Base-by-base conservation (phyloP, 2,329 filamentous ascomycete genomes). In the Paracorniculantispora psalliotae region DNA sequence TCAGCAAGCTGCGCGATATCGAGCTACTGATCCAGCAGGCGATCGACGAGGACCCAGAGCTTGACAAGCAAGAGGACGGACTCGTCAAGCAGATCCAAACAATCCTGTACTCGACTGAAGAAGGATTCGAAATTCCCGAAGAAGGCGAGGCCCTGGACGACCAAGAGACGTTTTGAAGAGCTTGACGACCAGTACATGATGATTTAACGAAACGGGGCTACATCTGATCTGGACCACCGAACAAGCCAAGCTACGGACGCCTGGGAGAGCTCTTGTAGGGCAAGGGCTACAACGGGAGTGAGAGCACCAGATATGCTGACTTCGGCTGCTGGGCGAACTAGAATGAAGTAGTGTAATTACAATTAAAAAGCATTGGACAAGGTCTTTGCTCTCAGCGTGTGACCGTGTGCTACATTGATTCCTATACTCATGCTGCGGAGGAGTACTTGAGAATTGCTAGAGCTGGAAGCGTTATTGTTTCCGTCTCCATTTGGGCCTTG, bases 1-100 rank as follows among this genome's bases (percentile, higher is more conserved):
- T 99, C 77, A 96, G 91, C 82, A 99, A 99, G 81, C 82, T 99
- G 64, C 85, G 94, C 61, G 94, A 99, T 72, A 99, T 99, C 67
- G 94, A 99, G 77, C 79, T 99, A 64, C 79, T 99, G 68, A 84
- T 99, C 58, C 94, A 99, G 79, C 89, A 91, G 69, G 92, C 92
- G 12, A 89, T 96, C 69, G 94, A 99, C 67, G 89, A 91, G 63
- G 90, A 97, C 65, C 92, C 92, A 0, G 89, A 96, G 76, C 78
- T 97, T 54, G 94, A 97, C 78, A 93, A 96, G 83, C 90, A 96
- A 62, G 93, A 97, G 68, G 89, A 92, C 63, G 88, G 91, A 17
- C 80, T 99, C 63, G 84, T 97, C 73, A 97, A 96, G 84, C 88
- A 93, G 73, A 97, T 99, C 74, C 94, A 99, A 79, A 87, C 85